Evolutionary conservation across 169 alveolate genomes (phyloP).

Genomic region (Eimeria necatrix): DNA sequence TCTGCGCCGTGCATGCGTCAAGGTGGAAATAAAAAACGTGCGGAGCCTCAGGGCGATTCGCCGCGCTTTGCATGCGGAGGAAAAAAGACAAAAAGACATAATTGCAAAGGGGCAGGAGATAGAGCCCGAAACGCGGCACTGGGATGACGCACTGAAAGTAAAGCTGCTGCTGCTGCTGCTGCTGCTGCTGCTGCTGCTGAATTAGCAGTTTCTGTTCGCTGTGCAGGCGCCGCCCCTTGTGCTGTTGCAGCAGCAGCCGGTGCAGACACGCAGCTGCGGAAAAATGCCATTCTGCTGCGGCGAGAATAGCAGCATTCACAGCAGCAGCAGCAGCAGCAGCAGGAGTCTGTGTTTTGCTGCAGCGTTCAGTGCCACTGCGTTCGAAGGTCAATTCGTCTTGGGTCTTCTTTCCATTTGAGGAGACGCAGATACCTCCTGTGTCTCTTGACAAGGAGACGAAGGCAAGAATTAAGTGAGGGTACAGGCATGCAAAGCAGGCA

Average conservation of each 20-base stretch:
- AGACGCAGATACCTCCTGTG: conserved; percentile 11
- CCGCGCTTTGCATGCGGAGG: conserved; percentile 51
- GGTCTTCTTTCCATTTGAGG: conserved; percentile 8
- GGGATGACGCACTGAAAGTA: neutral
- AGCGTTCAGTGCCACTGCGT: conserved; percentile 17
- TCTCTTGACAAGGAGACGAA: conserved; percentile 4
- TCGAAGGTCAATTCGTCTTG: neutral
- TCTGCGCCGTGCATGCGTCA: neutral
- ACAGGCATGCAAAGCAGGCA: neutral
- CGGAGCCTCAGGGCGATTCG: conserved; percentile 49
- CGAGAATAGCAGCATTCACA: conserved; percentile 29
- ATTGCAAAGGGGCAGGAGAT: neutral
- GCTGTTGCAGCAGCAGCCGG: conserved; percentile 5
- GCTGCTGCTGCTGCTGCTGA: conserved; percentile 57
- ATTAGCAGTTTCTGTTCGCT: neutral
- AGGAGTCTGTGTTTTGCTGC: neutral
- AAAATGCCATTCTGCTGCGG: neutral
- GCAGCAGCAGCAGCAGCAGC: conserved; percentile 29
- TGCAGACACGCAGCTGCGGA: neutral
- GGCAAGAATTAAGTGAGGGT: neutral
- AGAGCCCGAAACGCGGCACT: conserved; percentile 20
- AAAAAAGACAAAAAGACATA: conserved; percentile 13
- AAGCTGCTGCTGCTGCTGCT: neutral
- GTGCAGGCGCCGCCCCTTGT: neutral
- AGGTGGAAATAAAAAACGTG: conserved; percentile 75